Conservation (phyloP, 73 alveolate genomes). For the Paramecium sexaurelia region DNA sequence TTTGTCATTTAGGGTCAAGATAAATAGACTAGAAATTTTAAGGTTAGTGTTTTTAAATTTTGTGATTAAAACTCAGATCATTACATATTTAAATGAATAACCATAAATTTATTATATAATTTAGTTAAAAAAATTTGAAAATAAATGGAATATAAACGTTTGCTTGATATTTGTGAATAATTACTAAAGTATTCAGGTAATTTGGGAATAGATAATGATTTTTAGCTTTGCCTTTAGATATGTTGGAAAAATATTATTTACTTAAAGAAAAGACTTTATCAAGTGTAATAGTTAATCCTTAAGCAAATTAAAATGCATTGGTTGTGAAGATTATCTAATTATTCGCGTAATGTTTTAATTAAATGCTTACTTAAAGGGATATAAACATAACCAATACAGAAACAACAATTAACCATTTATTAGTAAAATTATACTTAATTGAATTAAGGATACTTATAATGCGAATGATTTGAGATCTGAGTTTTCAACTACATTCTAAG, state of each 20-base stretch:
- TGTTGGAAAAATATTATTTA: slow-evolving; percentile 45
- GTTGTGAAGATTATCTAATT: not conserved
- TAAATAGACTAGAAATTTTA: not conserved
- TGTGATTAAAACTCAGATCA: not conserved
- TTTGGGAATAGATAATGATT: not conserved
- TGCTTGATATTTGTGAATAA: slow-evolving; percentile 40
- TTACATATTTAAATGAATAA: not conserved
- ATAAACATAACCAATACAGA: slow-evolving; percentile 44
- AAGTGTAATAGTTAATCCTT: not conserved
- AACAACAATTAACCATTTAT: not conserved
- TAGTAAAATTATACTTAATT: not conserved
- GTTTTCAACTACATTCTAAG: slow-evolving; percentile 11
- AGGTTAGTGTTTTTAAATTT: not conserved
- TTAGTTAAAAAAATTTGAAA: not conserved
- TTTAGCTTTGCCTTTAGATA: slow-evolving; percentile 18
- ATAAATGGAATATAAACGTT: slow-evolving; percentile 56
- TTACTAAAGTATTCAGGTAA: slow-evolving; percentile 49
- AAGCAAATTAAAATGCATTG: not conserved
- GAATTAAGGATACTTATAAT: not conserved
- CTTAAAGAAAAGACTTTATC: slow-evolving; percentile 1
- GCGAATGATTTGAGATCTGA: slow-evolving; percentile 38
- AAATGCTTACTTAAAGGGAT: slow-evolving; percentile 38
- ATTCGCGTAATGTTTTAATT: slow-evolving; percentile 27
- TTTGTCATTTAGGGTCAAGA: not conserved
- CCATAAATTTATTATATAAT: not conserved